A percentile compares a stretch with the other conserved stretches of the same genome.
Conservation (phyloP, 2,329 filamentous ascomycete genomes). For the Exophiala oligosperma region DNA sequence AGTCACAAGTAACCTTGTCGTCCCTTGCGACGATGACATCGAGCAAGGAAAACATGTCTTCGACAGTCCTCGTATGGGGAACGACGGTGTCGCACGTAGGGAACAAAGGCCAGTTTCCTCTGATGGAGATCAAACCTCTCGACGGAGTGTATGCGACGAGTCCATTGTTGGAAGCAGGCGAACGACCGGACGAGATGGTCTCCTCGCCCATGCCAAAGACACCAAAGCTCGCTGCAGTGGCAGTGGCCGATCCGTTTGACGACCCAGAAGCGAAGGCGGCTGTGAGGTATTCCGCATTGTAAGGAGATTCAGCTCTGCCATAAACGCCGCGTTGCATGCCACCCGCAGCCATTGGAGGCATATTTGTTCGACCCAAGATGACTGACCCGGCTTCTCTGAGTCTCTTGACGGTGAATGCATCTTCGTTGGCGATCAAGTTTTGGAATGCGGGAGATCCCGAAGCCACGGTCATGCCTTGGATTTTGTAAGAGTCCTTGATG, state of each 20-base stretch:
- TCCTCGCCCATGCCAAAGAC: conserved; percentile 54
- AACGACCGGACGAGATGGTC: conserved; percentile 54
- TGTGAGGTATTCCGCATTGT: conserved; percentile 53
- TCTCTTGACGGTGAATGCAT: conserved; percentile 27
- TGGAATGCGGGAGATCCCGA: conserved; percentile 57
- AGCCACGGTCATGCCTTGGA: conserved; percentile 53
- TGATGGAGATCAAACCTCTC: conserved; percentile 48
- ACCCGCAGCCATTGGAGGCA: conserved; percentile 58
- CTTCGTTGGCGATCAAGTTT: conserved; percentile 46
- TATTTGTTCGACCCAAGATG: conserved; percentile 35
- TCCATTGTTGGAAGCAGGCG: conserved; percentile 55
- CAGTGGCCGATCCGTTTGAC: conserved; percentile 55
- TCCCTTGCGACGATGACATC: conserved; percentile 23
- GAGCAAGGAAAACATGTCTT: conserved; percentile 45
- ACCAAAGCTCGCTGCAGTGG: conserved; percentile 51
- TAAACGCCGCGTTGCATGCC: conserved; percentile 60
- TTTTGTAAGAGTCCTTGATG: conserved; percentile 59
- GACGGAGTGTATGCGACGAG: conserved; percentile 56
- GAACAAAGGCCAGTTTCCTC: conserved; percentile 55
- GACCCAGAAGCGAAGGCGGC: conserved; percentile 54
- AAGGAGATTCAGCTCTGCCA: conserved; percentile 57
- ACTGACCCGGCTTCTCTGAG: conserved; percentile 32
- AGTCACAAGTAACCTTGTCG: conserved; percentile 11
- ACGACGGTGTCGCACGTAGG: conserved; percentile 54
- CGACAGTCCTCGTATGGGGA: conserved; percentile 49